Evolutionary conservation across 441 rosid genomes (phyloP), one percentile per base, ranked within the genome.

Genomic region (Adansonia gregorii): DNA sequence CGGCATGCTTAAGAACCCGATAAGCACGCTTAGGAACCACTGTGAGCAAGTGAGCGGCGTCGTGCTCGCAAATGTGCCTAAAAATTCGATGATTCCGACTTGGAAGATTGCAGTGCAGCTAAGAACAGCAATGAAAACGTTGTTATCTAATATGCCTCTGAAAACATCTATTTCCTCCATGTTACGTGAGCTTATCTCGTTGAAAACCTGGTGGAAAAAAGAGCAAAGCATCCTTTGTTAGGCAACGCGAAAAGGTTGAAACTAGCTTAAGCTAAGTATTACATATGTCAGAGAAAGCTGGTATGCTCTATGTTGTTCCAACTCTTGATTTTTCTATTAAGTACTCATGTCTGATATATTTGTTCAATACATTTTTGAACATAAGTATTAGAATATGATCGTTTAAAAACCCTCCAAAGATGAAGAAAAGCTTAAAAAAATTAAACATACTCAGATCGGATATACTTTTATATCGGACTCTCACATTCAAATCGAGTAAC

Each of bases 111-210:
- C 90, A 0, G 94, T 92, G 77, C 81, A 77, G 14, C 89, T 56
- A 0, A 92, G 86, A 71, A 90, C 94, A 39, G 58, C 76, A 56
- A 80, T 85, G 66, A 92, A 90, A 9, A 91, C 94, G 24, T 83
- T 72, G 72, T 90, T 90, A 77, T 86, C 78, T 0, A 90, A 60
- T 67, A 91, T 87, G 27, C 95, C 93, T 7, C 82, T 88, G 84
- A 89, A 87, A 9, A 91, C 93, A 79, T 89, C 75, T 3, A 89
- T 84, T 74, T 86, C 82, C 76, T 89, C 95, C 93, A 91, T 92
- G 81, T 90, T 91, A 1, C 96, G 85, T 0, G 94, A 91, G 89
- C 90, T 91, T 80, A 91, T 85, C 83, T 91, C 94, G 43, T 91
- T 91, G 82, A 90, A 91, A 56, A 91, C 83, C 94, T 91, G 90